Percentiles rank a stretch among this genome's conserved stretches.
These are phyloP conservation scores for Mycena epipterygia DNA, from an alignment of 768 basidiomycete genomes.

Conservation along the genomic window DNA sequence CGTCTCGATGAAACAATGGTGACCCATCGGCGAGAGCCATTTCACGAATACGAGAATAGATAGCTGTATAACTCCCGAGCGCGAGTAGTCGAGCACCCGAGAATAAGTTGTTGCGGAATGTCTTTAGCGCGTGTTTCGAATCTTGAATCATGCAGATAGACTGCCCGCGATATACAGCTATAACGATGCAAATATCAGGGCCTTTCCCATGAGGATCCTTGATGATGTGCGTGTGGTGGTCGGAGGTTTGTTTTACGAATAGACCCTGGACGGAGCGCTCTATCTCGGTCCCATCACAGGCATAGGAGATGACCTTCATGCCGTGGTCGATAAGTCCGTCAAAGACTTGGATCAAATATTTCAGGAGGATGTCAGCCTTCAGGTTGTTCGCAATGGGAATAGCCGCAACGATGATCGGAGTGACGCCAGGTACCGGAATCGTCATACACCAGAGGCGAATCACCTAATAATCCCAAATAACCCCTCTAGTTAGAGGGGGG, in stretches of 20 bases:
- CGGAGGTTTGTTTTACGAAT: background rate
- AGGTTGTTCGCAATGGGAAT: conserved; percentile 40
- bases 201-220: background rate
- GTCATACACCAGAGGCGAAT: conserved; percentile 48
- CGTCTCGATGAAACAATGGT: conserved; percentile 45
- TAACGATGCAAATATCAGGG: background rate
- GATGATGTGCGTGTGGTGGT: background rate
- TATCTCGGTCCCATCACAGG: conserved; percentile 52
- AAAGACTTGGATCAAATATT: conserved; percentile 35
- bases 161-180: background rate
- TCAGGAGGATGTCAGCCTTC: conserved; percentile 26
- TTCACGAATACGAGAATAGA: conserved; percentile 39
- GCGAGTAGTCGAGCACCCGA: conserved; percentile 46
- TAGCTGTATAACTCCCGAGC: conserved; percentile 39
- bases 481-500: too few relatives aligned
- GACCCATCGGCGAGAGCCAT: conserved; percentile 36
- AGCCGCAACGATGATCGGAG: conserved; percentile 49
- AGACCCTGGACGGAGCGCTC: conserved; percentile 39
- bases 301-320: conserved; percentile 48
- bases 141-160: conserved; percentile 37
- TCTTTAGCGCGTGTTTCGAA: conserved; percentile 50
- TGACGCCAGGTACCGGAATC: conserved; percentile 45
- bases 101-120: conserved; percentile 47
- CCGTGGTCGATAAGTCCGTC: conserved; percentile 39
- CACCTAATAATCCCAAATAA: too few relatives aligned